A percentile compares a stretch with the other conserved stretches of the same genome.
phyloP scores from a whole-genome alignment of 2,329 filamentous ascomycete species.

The Hypoxylon sp. region DNA sequence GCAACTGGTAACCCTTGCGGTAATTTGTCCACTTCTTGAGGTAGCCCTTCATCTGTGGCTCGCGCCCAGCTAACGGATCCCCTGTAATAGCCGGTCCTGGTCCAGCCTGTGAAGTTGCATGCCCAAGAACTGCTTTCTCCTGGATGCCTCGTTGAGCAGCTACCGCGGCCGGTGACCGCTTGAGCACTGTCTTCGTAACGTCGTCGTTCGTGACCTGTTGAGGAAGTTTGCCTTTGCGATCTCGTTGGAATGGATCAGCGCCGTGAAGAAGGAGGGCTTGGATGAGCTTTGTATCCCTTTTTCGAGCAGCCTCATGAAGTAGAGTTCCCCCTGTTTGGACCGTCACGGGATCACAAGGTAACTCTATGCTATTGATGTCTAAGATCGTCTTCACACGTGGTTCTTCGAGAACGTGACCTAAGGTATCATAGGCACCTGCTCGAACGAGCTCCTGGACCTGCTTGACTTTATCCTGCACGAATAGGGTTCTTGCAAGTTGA shows the following conservation, averaged over 20 bases:
- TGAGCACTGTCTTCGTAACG: conserved; percentile 86
- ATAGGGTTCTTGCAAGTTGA: conserved; percentile 90
- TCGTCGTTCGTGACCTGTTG: conserved; percentile 98
- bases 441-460: conserved; percentile 86
- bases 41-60: conserved; percentile 98
- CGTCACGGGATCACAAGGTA: conserved; percentile 84
- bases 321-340: conserved; percentile 89
- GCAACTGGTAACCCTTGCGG: conserved; percentile 93
- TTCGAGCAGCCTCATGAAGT: conserved; percentile 92
- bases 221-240: conserved; percentile 94
- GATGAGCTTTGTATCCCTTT: conserved; percentile 88
- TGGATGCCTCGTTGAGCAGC: conserved; percentile 96
- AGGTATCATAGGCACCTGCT: conserved; percentile 79
- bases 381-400: conserved; percentile 86
- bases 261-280: conserved; percentile 93
- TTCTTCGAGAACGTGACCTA: conserved; percentile 88
- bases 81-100: conserved; percentile 67
- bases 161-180: conserved; percentile 93
- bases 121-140: conserved; percentile 94
- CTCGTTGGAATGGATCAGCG: conserved; percentile 94
- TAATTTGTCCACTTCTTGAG: conserved; percentile 99
- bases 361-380: conserved; percentile 92
- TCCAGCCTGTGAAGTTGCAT: conserved; percentile 70
- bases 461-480: conserved; percentile 87
- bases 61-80: conserved; percentile 80